Base-by-base conservation (phyloP, 2,329 filamentous ascomycete species). In the Cladosporium sp. region DNA sequence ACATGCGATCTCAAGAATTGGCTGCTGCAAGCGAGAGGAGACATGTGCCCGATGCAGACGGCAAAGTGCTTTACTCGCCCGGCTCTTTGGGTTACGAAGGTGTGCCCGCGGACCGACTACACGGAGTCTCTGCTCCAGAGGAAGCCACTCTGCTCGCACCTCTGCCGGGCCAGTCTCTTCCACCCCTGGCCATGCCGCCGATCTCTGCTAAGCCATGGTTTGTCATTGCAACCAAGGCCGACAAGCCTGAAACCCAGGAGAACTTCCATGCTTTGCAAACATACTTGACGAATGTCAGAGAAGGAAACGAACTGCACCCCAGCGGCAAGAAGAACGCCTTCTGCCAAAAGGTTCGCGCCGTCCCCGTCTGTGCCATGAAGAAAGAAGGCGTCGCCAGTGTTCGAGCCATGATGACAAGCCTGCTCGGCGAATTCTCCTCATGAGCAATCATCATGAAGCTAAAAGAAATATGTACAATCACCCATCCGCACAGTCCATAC, bases 151-250 rank as follows among this genome's bases (percentile, higher is more conserved):
- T 74, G 16, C 69, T 73, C 14, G 66, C 72, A 49, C 69, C 70
- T 12, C 66, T 71, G 26, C 66, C 68, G 35, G 67, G 71, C 56
- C 31, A 67, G 46, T 57, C 66, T 40, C 77, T 86, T 23, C 82
- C 81, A 49, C 82, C 79, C 28, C 77, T 85, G 37, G 77, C 78
- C 44, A 79, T 85, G 12, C 83, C 91, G n/a, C 87, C 90, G 49
- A 96, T 98, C 70, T 91, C 91, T n/a, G 87, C 86, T 37, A 99
- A 99, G 80, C 93, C 95, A 0, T 99, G 95, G 95, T 95, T 96
- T 73, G 93, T 97, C 5, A 88, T 97, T 52, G 94, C 92, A 1
- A 97, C 93, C 23, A 98, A 98, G 79, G 93, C 92, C 0, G 94
- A 98, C 76, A 77, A 96, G 64, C 86, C 89, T 3, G 85, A 85